Percentiles rank a stretch among this genome's conserved stretches.
phyloP scores from a whole-genome alignment of 768 basidiomycete species.

The Dioszegia hungarica region DNA sequence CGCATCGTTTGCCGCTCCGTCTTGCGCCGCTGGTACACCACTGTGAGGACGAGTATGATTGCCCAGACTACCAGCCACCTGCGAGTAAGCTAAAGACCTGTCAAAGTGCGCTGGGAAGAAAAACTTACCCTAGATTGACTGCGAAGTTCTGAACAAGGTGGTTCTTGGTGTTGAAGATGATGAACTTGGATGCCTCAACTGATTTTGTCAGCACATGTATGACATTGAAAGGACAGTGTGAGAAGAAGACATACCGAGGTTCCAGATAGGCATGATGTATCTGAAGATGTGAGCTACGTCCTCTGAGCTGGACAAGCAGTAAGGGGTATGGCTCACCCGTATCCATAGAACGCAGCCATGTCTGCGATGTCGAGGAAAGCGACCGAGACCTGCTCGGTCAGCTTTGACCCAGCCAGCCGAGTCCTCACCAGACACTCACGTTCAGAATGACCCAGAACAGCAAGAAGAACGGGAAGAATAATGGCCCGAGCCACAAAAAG shows the following conservation, averaged over 20 bases:
- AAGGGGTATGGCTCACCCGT: conserved; percentile 31
- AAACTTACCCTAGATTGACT: conserved; percentile 41
- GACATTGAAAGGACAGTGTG: neutral
- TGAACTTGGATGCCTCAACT: conserved; percentile 42
- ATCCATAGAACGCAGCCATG: conserved; percentile 41
- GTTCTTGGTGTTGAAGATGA: conserved; percentile 47
- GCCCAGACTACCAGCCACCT: conserved; percentile 27
- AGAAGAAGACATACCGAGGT: conserved; percentile 21
- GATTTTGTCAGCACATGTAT: neutral
- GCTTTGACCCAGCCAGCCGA: neutral
- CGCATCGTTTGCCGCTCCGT: conserved; percentile 25
- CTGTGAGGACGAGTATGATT: conserved; percentile 14
- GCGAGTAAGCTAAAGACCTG: neutral
- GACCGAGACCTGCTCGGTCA: conserved; percentile 24
- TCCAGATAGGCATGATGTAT: conserved; percentile 37
- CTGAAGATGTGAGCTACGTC: neutral
- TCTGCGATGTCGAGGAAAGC: conserved; percentile 45
- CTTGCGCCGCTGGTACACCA: conserved; percentile 21
- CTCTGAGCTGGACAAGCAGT: neutral
- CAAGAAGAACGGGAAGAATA: conserved; percentile 47
- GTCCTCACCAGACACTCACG: conserved; percentile 19
- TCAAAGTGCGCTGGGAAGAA: neutral
- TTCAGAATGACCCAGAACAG: conserved; percentile 45
- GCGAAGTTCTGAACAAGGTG: conserved; percentile 45
- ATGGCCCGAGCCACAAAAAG: conserved; percentile 40